Evolutionary conservation across 177 flowering plant species (phyloP).

Genomic region (Telopea speciosissima): DNA sequence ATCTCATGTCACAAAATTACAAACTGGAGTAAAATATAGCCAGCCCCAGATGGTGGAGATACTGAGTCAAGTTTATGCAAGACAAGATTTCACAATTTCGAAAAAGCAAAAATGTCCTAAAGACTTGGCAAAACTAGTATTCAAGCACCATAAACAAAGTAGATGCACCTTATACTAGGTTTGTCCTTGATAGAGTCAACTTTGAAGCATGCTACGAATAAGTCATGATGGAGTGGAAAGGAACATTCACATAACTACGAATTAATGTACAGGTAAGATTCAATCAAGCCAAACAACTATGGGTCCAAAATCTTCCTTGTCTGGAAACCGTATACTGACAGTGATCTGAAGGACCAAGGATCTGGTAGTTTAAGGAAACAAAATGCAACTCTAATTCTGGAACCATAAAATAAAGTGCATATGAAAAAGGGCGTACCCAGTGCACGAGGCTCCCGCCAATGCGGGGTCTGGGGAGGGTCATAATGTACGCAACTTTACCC

Average conservation of each 20-base stretch:
- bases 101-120: background rate
- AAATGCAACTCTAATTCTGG: background rate
- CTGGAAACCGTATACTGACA: too few relatives aligned
- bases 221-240: background rate
- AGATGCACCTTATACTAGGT: background rate
- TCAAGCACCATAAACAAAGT: background rate
- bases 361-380: background rate
- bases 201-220: background rate
- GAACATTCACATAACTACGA: background rate
- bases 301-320: too few relatives aligned
- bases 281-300: too few relatives aligned
- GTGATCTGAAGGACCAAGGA: background rate
- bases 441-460: too few relatives aligned
- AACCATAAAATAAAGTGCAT: background rate
- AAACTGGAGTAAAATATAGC: background rate
- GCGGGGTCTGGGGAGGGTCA: too few relatives aligned
- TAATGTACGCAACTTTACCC: too few relatives aligned
- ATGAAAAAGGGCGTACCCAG: too few relatives aligned
- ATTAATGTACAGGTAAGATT: too few relatives aligned
- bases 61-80: background rate
- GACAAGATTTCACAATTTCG: background rate
- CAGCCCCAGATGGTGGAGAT: too few relatives aligned
- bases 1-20: too few relatives aligned
- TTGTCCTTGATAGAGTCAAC: background rate
- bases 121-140: background rate